Percentiles rank a stretch among this genome's conserved stretches.
phyloP scores from a whole-genome alignment of 2,329 filamentous ascomycete species.

The Aureobasidium mangrovei region DNA sequence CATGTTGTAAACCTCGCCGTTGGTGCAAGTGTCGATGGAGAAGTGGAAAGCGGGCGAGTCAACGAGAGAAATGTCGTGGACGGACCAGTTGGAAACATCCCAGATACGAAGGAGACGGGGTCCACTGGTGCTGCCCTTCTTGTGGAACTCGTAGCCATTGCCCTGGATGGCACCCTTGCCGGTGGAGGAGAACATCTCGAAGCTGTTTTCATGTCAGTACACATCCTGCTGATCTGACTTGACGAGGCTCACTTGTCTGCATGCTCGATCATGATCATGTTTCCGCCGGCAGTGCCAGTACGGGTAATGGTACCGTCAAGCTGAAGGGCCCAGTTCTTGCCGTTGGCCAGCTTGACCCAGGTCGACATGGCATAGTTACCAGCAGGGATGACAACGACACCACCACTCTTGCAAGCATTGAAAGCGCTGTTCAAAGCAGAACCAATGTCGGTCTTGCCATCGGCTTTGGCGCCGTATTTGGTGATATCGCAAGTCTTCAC shows the following conservation, averaged over 20 bases:
- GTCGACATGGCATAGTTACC: slow-evolving; percentile 44
- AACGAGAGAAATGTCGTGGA: slow-evolving; percentile 42
- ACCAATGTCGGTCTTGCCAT: slow-evolving; percentile 44
- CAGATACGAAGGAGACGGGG: slow-evolving; percentile 40
- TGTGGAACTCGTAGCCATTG: slow-evolving; percentile 43
- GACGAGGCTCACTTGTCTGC: slow-evolving; percentile 16
- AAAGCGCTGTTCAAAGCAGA: slow-evolving; percentile 41
- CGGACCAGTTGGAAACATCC: slow-evolving; percentile 38
- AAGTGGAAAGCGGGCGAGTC: slow-evolving; percentile 46
- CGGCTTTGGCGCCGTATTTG: slow-evolving; percentile 44
- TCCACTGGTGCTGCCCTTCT: slow-evolving; percentile 31
- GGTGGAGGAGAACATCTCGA: slow-evolving; percentile 46
- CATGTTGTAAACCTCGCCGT: slow-evolving; percentile 49
- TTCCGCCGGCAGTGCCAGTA: slow-evolving; percentile 41
- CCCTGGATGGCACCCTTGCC: slow-evolving; percentile 46
- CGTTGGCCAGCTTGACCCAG: slow-evolving; percentile 42
- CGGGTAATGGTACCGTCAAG: slow-evolving; percentile 47
- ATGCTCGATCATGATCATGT: slow-evolving; percentile 46
- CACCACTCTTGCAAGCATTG: slow-evolving; percentile 42
- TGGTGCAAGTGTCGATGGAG: slow-evolving; percentile 41
- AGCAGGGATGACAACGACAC: slow-evolving; percentile 41
- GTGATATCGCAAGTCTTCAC: slow-evolving; percentile 45
- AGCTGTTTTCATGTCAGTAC: slow-evolving; percentile 29
- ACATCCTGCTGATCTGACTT: neutral
- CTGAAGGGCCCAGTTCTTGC: slow-evolving; percentile 42